Evolutionary conservation across 768 basidiomycete genomes (phyloP).

Genomic region (Pleurotus eryngii): DNA sequence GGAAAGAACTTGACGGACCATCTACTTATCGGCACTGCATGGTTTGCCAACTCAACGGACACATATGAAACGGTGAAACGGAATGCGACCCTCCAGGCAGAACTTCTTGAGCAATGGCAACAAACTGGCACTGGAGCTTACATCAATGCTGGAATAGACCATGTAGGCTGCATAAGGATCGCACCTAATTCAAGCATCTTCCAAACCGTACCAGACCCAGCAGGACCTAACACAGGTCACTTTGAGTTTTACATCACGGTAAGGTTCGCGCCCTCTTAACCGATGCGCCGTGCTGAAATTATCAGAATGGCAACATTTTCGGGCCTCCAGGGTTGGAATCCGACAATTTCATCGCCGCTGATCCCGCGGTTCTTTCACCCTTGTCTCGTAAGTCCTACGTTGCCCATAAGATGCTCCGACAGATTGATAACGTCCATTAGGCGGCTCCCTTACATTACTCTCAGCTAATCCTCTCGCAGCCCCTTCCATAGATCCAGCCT

Average conservation of each 20-base stretch:
- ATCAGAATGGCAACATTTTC: neutral
- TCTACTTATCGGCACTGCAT: conserved; percentile 11
- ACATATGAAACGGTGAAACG: conserved; percentile 24
- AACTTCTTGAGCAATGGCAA: conserved; percentile 25
- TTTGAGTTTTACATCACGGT: conserved; percentile 19
- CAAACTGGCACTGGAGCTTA: conserved; percentile 18
- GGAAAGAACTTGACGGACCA: conserved; percentile 35
- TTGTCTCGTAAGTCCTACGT: conserved; percentile 26
- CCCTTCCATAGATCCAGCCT: conserved; percentile 24
- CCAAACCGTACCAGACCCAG: conserved; percentile 17
- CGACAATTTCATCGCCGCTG: conserved; percentile 27
- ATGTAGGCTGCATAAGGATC: conserved; percentile 18
- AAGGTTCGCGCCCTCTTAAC: neutral
- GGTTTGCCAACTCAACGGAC: conserved; percentile 21
- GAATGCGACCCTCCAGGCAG: conserved; percentile 17
- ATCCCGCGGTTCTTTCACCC: conserved; percentile 27
- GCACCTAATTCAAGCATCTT: conserved; percentile 13
- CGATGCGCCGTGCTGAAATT: neutral
- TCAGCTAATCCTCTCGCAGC: conserved; percentile 20
- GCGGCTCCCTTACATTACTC: conserved; percentile 23
- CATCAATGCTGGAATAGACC: conserved; percentile 12
- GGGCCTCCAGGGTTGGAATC: conserved; percentile 13
- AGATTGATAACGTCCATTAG: conserved; percentile 5
- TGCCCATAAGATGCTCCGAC: neutral
- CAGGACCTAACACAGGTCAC: conserved; percentile 18